Evolutionary conservation across 176 grass and related monocot species (phyloP), one percentile per base, ranked within the genome.

Genomic region (Aegilops umbellulata): DNA sequence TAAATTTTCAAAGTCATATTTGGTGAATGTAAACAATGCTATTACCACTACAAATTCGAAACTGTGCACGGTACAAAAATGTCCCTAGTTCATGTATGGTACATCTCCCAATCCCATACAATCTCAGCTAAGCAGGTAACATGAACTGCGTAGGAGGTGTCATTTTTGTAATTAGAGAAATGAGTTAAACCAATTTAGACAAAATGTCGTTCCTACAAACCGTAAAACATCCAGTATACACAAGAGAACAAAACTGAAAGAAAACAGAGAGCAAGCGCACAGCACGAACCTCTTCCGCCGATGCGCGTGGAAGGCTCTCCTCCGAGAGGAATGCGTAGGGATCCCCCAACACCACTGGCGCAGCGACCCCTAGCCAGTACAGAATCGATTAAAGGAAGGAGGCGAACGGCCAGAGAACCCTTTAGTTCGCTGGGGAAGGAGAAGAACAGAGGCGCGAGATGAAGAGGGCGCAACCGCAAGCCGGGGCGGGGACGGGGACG

Each of bases 231-330:
- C 2, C 32, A 34, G 47, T 25, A 47, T 15, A 24, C 74, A 88
- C 34, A 71, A 22, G 35, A 41, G 78, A 78, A 80, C 24, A 14
- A 23, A 49, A 46, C 39, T 74, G 70, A 44, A 80, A 22, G 25
- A 24, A 7, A 31, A 65, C 6, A 78, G 30, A 79, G 57, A 53
- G 34, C 22, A 79, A 34, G 47, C 0, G 58, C n/a, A 63, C 11
- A 76, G 53, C 29, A 81, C 76, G 36, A 75, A 91, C 89, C 86
- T 51, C 77, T 77, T 91, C 69, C 82, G 69, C 51, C 30, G 63
- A 10, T 71, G 60, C 8, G 82, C 62, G 4, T 57, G 77, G 77
- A 81, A 77, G 6, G 30, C 49, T 20, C 76, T 85, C 62, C 61
- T 25, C 62, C 23, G 69, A 24, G 62, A 15, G 4, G 77, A 53